These are phyloP conservation scores for Pyrenula aspistea DNA, from an alignment of 495 filamentous ascomycete genomes.

Conservation along the genomic window DNA sequence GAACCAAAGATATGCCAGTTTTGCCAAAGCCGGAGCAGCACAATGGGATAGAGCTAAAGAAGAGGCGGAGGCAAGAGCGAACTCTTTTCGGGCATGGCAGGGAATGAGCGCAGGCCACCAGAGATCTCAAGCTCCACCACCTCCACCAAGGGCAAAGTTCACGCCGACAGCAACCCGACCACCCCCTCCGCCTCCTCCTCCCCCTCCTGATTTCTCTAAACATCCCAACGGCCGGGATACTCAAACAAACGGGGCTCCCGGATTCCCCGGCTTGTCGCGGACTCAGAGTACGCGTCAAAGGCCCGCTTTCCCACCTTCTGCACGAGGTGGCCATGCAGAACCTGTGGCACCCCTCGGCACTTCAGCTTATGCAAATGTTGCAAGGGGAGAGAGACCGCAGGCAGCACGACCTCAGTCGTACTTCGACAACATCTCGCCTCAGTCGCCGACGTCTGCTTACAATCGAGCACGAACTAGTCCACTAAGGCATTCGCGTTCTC, in stretches of 20 bases:
- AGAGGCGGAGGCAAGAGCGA: conserved; percentile 39
- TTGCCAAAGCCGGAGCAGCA: conserved; percentile 29
- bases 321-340: conserved; percentile 39
- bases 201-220: conserved; percentile 5
- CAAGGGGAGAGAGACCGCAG: conserved; percentile 23
- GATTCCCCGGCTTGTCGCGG: conserved; percentile 19
- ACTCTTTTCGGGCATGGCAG: conserved; percentile 56
- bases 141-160: conserved; percentile 23
- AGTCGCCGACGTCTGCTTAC: conserved; percentile 17
- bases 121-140: conserved; percentile 5
- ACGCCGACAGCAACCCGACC: conserved; percentile 31
- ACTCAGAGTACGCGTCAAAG: conserved; percentile 34
- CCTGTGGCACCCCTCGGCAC: conserved; percentile 36
- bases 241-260: background rate
- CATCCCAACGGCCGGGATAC: background rate
- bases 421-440: conserved; percentile 7
- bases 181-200: conserved; percentile 14
- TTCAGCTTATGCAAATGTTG: conserved; percentile 34
- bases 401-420: conserved; percentile 11
- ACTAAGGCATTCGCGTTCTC: conserved; percentile 8
- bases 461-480: conserved; percentile 32
- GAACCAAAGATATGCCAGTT: conserved; percentile 35
- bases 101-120: conserved; percentile 44
- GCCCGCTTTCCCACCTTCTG: conserved; percentile 40
- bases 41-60: conserved; percentile 33